Evolutionary conservation across 305 asterid species (phyloP).

Genomic region (Fraxinus angustifolia): DNA sequence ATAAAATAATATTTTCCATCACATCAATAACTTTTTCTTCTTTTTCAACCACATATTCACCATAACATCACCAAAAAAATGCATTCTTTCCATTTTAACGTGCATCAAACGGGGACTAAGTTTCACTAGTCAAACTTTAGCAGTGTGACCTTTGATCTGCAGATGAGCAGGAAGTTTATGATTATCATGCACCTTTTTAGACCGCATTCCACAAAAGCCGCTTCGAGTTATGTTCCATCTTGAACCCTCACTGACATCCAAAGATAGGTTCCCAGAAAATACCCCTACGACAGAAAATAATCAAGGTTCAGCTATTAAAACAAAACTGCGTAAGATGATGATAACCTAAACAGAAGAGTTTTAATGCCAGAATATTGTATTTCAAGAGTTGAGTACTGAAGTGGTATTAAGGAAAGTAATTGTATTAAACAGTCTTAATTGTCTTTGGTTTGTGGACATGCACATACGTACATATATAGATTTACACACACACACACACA

Average conservation of each 20-base stretch:
- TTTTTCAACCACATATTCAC: too few species aligned
- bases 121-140: not conserved
- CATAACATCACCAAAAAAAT: too few species aligned
- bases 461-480: not conserved
- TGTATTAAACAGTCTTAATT: not conserved
- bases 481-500: too few species aligned
- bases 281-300: slow-evolving; percentile 43
- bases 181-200: slow-evolving; percentile 58
- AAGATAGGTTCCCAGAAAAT: slow-evolving; percentile 86
- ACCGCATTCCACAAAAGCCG: slow-evolving; percentile 97
- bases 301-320: slow-evolving; percentile 2
- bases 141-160: not conserved
- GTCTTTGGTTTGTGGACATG: not conserved
- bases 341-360: not conserved
- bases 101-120: not conserved
- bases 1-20: too few species aligned
- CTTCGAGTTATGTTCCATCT: slow-evolving; percentile 82
- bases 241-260: slow-evolving; percentile 66
- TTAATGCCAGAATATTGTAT: not conserved
- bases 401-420: not conserved
- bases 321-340: slow-evolving; percentile 1
- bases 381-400: not conserved
- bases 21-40: too few species aligned
- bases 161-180: not conserved
- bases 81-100: too few species aligned